phyloP scores from a whole-genome alignment of 495 filamentous ascomycete genomes.

The Hyaloscypha variabilis region DNA sequence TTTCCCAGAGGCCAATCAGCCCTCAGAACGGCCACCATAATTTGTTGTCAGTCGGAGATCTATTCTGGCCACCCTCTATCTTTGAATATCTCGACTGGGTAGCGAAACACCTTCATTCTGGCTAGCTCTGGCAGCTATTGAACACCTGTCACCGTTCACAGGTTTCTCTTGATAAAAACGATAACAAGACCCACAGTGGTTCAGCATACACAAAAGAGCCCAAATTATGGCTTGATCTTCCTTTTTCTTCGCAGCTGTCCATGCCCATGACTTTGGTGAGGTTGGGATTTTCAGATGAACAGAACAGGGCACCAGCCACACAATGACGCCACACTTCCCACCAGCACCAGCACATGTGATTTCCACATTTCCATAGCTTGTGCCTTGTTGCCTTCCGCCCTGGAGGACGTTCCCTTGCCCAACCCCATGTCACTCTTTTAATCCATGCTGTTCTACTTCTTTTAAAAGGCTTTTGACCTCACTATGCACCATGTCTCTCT shows the following conservation, averaged over 20 bases:
- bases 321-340: background rate
- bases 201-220: background rate
- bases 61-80: background rate
- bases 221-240: background rate
- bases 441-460: background rate
- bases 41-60: background rate
- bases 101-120: background rate
- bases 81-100: background rate
- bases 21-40: background rate
- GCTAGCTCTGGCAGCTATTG: background rate
- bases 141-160: no score
- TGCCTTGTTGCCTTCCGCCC: conserved; percentile 4
- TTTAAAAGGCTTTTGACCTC: conserved; percentile 6
- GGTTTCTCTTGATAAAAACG: no score
- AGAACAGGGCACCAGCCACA: no score
- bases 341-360: background rate
- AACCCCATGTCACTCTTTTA: conserved; percentile 14
- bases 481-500: conserved; percentile 20
- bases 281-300: background rate
- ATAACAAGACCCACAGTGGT: no score
- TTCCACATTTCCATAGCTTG: background rate
- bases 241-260: background rate
- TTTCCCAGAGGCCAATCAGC: conserved; percentile 1
- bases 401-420: conserved; percentile 19
- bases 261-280: background rate